Percentiles rank a stretch among this genome's conserved stretches.
These are phyloP conservation scores for Amylocystis lapponica DNA, from an alignment of 768 basidiomycete species.

Conservation along the genomic window DNA sequence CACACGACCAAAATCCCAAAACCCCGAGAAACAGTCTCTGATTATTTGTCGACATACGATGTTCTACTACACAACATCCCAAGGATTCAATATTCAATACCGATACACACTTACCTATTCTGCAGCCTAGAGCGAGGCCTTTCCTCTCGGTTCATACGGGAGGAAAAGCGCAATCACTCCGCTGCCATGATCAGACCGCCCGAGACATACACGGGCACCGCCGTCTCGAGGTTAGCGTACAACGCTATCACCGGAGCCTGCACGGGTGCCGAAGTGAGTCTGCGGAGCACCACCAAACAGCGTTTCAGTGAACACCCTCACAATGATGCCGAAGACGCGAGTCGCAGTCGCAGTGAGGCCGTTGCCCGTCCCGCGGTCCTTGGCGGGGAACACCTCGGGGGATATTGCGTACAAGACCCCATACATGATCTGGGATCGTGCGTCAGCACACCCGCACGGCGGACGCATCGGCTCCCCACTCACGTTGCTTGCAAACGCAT, in stretches of 20 bases:
- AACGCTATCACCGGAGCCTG: conserved; percentile 71
- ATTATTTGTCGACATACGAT: too few relatives aligned
- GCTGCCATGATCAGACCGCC: conserved; percentile 58
- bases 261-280: not conserved
- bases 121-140: conserved; percentile 49
- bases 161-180: conserved; percentile 56
- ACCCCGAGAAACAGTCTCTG: too few relatives aligned
- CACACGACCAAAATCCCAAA: too few relatives aligned
- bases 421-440: conserved; percentile 53
- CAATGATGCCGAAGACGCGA: conserved; percentile 66
- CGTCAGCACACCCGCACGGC: conserved; percentile 5
- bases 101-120: conserved; percentile 3
- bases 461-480: conserved; percentile 2
- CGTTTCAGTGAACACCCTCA: conserved; percentile 24
- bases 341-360: conserved; percentile 54
- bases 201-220: conserved; percentile 68
- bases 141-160: conserved; percentile 74
- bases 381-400: conserved; percentile 66
- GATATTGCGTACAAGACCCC: conserved; percentile 69
- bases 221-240: conserved; percentile 56
- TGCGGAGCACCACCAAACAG: not conserved
- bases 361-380: conserved; percentile 70
- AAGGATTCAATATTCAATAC: too few relatives aligned
- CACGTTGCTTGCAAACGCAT: conserved; percentile 25
- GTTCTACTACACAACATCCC: too few relatives aligned